Evolutionary conservation across 148 eudicot species (phyloP).

Genomic region (Rhododendron kiyosumense): DNA sequence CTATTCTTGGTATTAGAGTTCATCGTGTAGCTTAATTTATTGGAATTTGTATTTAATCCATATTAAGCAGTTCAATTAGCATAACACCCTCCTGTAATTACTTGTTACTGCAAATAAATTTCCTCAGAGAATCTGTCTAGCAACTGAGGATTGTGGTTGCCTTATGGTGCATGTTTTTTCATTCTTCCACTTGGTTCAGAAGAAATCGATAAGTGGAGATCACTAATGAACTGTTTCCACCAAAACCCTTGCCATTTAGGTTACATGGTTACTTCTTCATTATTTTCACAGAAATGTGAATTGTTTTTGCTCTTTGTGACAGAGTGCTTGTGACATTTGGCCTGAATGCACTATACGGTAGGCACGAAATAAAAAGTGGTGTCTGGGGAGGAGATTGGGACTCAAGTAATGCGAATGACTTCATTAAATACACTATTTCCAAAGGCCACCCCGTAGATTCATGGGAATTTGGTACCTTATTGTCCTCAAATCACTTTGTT

Average conservation of each 20-base stretch:
- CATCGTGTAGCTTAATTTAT: slow-evolving; percentile 27
- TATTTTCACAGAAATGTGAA: background rate
- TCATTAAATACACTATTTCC: slow-evolving; percentile 68
- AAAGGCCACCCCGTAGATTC: slow-evolving; percentile 80
- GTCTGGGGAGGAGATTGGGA: slow-evolving; percentile 82
- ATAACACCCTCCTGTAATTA: background rate
- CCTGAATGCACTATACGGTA: slow-evolving; percentile 80
- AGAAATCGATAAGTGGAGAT: background rate
- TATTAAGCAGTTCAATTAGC: background rate
- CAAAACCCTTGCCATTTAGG: background rate
- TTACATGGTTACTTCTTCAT: background rate
- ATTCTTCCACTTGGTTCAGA: background rate
- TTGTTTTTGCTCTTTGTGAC: slow-evolving; percentile 9
- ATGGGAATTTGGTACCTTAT: slow-evolving; percentile 76
- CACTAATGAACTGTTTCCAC: background rate
- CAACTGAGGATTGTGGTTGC: background rate
- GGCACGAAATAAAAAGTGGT: slow-evolving; percentile 27
- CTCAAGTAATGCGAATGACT: slow-evolving; percentile 60
- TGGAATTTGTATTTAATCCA: background rate
- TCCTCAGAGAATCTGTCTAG: background rate
- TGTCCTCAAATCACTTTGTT: background rate
- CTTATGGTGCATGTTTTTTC: background rate
- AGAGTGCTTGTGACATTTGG: slow-evolving; percentile 81
- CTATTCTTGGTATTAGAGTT: slow-evolving; percentile 58
- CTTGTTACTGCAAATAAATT: background rate